Base-by-base conservation (phyloP, 2,329 filamentous ascomycete genomes). In the Ophiostoma ips region DNA sequence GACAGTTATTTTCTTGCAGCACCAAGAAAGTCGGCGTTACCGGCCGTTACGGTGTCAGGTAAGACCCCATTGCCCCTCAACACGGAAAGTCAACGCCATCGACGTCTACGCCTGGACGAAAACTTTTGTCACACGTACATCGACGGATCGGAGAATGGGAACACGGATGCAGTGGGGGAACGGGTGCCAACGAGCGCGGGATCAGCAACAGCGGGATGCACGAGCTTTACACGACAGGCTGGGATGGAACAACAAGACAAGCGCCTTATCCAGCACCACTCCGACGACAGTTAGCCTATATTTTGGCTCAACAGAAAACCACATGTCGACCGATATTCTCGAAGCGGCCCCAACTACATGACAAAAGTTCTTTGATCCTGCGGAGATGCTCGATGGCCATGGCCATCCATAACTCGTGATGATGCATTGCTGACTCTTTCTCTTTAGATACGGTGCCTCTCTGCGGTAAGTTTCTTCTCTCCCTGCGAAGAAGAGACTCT, bases 11-110 rank as follows among this genome's bases (percentile, higher is more conserved):
- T 37, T 38, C 38, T 48, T 44, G 33, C 41, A 57, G 87, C 77
- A 94, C 87, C 61, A 94, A 87, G 84, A 94, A 95, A 85, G 88
- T 94, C 82, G 87, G 87, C 72, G 89, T 95, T 72, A 95, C 90
- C 77, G 87, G 89, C 76, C 56, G 56, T 35, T 57, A 94, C 60
- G 62, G 62, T 62, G 60, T 51, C 52, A 55, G 56, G 57, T 58
- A 48, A 58, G 56, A 54, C n/a, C n/a, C n/a, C 35, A 5, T 21
- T 18, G n/a, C 16, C n/a, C 12, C n/a, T 18, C 43, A 18, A 18
- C n/a, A n/a, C 28, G n/a, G n/a, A 33, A 8, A 31, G 43, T 9
- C 28, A 19, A 34, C n/a, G 43, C 43, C 43, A 45, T 19, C 30
- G 7, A 21, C 30, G 33, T 21, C 13, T 16, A 12, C 41, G 41